These are phyloP conservation scores for Aspergillus niger DNA, from an alignment of 2,329 filamentous ascomycete genomes.

Conservation along the genomic window DNA sequence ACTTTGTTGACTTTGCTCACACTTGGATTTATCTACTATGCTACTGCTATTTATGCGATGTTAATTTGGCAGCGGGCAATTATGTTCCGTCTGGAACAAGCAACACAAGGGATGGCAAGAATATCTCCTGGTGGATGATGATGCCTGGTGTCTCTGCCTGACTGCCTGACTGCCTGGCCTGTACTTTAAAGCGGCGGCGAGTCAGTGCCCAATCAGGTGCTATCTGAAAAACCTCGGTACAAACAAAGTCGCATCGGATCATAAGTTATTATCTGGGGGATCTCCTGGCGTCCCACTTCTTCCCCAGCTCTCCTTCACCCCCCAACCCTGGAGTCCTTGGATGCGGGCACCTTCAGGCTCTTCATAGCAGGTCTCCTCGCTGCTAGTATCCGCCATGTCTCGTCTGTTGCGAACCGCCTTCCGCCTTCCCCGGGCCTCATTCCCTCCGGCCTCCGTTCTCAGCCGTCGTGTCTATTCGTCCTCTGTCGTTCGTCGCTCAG, in stretches of 20 bases:
- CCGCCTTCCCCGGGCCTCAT: conserved; percentile 11
- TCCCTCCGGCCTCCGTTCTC: conserved; percentile 5
- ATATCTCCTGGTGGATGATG: background rate
- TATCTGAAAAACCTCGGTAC: too few relatives aligned
- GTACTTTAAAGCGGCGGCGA: background rate
- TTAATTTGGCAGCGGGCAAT: background rate
- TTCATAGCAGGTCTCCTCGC: background rate
- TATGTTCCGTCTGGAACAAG: background rate
- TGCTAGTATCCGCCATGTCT: conserved; percentile 11
- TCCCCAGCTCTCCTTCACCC: too few relatives aligned
- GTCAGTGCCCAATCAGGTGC: background rate
- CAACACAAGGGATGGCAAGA: background rate
- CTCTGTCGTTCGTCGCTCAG: background rate
- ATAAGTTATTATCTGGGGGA: too few relatives aligned
- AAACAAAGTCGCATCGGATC: too few relatives aligned
- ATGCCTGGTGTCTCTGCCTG: background rate
- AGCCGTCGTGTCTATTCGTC: conserved; percentile 13
- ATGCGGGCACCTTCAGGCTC: background rate
- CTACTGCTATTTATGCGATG: too few relatives aligned
- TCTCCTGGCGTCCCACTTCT: too few relatives aligned
- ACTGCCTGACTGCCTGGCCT: background rate
- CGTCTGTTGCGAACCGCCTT: conserved; percentile 14
- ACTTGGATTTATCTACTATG: too few relatives aligned
- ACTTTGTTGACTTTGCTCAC: too few relatives aligned
- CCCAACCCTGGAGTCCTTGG: background rate